Evolutionary conservation across 2,329 filamentous ascomycete species (phyloP).

Genomic region (Ophiocordyceps robertsii): DNA sequence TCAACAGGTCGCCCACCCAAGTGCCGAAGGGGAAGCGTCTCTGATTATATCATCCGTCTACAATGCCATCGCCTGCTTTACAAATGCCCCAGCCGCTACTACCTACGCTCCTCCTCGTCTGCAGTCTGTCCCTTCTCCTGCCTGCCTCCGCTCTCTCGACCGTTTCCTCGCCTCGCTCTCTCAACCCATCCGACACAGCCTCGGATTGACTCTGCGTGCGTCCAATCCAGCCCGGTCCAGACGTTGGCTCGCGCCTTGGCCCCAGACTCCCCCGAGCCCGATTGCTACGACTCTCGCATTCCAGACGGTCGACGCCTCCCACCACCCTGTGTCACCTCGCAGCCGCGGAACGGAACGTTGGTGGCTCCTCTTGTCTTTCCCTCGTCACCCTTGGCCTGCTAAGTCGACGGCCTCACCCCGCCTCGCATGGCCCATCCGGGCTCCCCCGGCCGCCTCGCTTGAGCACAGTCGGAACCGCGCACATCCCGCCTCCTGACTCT

Average conservation of each 20-base stretch:
- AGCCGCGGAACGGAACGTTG: background rate
- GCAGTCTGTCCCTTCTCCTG: no score
- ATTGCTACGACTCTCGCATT: background rate
- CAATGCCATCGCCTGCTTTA: background rate
- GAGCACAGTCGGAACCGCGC: background rate
- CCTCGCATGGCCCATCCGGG: background rate
- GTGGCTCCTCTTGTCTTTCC: background rate
- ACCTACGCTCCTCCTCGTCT: no score
- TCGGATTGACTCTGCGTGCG: background rate
- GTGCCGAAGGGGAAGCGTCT: background rate
- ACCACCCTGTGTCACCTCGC: background rate
- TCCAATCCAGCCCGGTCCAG: background rate
- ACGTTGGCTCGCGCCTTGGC: background rate
- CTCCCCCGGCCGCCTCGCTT: background rate
- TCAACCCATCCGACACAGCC: no score
- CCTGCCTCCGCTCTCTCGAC: no score
- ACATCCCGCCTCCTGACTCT: background rate
- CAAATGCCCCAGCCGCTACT: no score
- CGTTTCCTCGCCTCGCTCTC: no score
- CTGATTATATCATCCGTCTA: background rate
- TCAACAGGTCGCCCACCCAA: background rate
- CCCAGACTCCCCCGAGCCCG: background rate
- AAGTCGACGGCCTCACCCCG: background rate
- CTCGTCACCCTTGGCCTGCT: background rate
- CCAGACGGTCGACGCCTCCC: background rate